These are phyloP conservation scores for Fennellomyces sp. DNA, from an alignment of 371 early-diverging fungal species.

Conservation along the genomic window DNA sequence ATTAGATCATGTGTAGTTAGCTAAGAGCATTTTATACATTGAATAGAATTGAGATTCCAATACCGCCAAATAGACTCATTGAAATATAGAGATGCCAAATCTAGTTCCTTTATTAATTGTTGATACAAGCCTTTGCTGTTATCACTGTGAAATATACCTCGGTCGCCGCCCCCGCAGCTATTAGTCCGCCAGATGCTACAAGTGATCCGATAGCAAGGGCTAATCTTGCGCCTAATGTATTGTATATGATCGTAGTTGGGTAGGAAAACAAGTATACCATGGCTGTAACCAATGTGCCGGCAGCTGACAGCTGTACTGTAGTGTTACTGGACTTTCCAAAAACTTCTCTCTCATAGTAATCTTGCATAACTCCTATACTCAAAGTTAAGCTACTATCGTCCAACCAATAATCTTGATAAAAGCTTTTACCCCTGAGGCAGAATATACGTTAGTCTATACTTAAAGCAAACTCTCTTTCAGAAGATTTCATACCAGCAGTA, in stretches of 20 bases:
- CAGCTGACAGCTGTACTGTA: constrained; percentile 23
- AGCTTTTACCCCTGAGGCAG: no score
- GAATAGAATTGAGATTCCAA: not conserved
- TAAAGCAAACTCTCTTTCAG: no score
- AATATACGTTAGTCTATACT: no score
- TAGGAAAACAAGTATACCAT: not conserved
- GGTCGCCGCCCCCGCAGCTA: constrained; percentile 2
- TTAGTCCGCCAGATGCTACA: not conserved
- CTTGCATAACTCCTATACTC: constrained; percentile 15
- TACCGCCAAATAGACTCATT: not conserved
- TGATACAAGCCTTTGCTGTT: no score
- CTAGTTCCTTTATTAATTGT: constrained; percentile 1
- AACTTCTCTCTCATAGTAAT: constrained; percentile 8
- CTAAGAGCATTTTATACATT: no score
- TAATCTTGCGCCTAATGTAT: not conserved
- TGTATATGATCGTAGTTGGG: not conserved
- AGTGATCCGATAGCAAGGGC: not conserved
- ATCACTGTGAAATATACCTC: not conserved
- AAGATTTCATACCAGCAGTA: no score
- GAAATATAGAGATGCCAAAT: constrained; percentile 14
- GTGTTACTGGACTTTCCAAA: constrained; percentile 15
- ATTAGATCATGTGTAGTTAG: no score
- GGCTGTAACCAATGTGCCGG: not conserved
- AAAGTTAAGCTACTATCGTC: no score
- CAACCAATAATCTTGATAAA: no score